These are phyloP conservation scores for Theobroma cacao DNA, from an alignment of 345 rosid genomes.

Conservation along the genomic window DNA sequence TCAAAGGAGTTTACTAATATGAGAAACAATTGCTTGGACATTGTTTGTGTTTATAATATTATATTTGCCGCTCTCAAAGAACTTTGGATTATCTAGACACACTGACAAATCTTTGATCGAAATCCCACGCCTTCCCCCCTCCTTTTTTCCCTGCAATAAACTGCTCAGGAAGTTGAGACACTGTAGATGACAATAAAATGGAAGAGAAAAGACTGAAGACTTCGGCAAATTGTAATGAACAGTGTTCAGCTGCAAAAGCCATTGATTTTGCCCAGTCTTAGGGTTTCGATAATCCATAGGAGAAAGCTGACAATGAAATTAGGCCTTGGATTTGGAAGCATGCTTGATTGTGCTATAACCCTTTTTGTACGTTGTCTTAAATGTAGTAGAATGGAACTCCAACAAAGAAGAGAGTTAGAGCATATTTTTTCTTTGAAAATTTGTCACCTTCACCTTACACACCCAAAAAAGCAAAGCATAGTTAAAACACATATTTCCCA, in stretches of 20 bases:
- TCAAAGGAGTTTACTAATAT: slow-evolving; percentile 7
- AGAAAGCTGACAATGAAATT: neutral
- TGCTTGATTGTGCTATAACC: neutral
- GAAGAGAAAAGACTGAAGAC: neutral
- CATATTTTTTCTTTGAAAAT: too few species aligned
- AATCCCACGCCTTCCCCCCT: neutral
- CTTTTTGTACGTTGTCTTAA: too few species aligned
- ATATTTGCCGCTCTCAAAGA: neutral
- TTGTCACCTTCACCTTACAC: too few species aligned
- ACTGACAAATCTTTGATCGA: neutral
- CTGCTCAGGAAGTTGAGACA: neutral
- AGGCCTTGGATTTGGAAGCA: neutral
- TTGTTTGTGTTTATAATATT: neutral
- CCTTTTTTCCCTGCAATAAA: neutral
- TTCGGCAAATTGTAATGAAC: neutral
- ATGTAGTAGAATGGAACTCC: too few species aligned
- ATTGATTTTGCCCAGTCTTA: neutral
- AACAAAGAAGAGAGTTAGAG: too few species aligned
- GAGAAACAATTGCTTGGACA: neutral
- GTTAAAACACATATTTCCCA: neutral
- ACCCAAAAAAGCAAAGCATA: too few species aligned
- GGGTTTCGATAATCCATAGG: neutral
- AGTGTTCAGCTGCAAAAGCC: neutral
- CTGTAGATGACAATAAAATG: neutral
- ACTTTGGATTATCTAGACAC: neutral